A percentile compares a stretch with the other conserved stretches of the same genome.
These are phyloP conservation scores for Tephrocybe sp. DNA, from an alignment of 768 basidiomycete genomes.

Conservation along the genomic window DNA sequence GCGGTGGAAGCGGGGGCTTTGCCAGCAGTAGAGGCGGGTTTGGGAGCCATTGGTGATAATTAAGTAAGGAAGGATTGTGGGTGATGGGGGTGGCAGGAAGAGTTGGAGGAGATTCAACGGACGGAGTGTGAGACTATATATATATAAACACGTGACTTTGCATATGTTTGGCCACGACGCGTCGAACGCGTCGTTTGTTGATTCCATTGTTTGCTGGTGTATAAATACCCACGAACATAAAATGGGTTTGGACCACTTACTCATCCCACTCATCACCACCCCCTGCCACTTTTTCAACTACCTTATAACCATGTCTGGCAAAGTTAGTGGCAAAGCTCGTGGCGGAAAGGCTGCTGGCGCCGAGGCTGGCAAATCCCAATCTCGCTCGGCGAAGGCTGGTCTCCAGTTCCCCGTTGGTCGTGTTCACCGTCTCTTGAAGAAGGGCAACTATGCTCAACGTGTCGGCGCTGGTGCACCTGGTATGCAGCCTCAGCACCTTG, in stretches of 20 bases:
- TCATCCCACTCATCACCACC: slow-evolving; percentile 7
- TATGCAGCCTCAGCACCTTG: slow-evolving; percentile 20
- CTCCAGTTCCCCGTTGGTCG: slow-evolving; percentile 82
- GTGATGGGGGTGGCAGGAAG: slow-evolving; percentile 22
- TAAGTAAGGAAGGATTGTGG: slow-evolving; percentile 8
- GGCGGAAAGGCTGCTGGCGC: slow-evolving; percentile 38
- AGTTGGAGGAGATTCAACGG: slow-evolving; percentile 17
- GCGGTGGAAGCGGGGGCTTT: slow-evolving; percentile 73
- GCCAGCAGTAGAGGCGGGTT: slow-evolving; percentile 83
- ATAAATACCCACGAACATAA: slow-evolving; percentile 25
- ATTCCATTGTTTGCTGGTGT: slow-evolving; percentile 16
- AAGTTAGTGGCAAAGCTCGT: slow-evolving; percentile 30
- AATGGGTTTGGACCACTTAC: background rate
- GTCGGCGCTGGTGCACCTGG: slow-evolving; percentile 79
- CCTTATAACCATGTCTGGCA: slow-evolving; percentile 32
- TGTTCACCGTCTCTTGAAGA: slow-evolving; percentile 76
- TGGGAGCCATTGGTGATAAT: slow-evolving; percentile 52
- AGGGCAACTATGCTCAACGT: slow-evolving; percentile 77
- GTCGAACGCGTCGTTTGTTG: slow-evolving; percentile 40
- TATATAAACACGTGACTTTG: slow-evolving; percentile 37
- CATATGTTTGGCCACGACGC: slow-evolving; percentile 35
- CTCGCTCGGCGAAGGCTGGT: slow-evolving; percentile 63
- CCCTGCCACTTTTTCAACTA: slow-evolving; percentile 1
- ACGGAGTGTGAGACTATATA: slow-evolving; percentile 27
- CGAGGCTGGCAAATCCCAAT: slow-evolving; percentile 49